Evolutionary conservation across 1,139 yeast species (phyloP), one percentile per base, ranked within the genome.

Genomic region (Suhomyces chickasaworum): DNA sequence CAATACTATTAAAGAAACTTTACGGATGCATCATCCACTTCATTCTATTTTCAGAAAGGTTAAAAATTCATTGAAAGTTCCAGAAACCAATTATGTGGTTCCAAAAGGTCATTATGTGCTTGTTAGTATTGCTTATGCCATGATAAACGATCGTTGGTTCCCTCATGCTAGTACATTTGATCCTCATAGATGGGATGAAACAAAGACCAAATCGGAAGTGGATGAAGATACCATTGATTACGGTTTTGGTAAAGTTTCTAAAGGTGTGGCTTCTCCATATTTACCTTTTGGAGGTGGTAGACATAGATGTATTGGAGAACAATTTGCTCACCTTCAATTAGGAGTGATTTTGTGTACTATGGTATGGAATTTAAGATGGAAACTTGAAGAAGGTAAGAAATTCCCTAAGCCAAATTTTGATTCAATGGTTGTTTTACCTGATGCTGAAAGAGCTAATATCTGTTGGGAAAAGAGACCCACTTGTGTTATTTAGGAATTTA

Each of bases 211-310:
- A 16, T 3, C n/a, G 2, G 47, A 46, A 20, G 60, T 56, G 4
- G 21, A 44, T 18, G 61, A 58, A 8, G 71, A 69, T 9, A 77
- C 86, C 44, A 82, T 91, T 42, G 98, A 93, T 68, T 91, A 90
- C 64, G 98, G 98, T 12, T 91, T 91, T 60, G 98, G 98, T 62
- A 87, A 89, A 51, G 89, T 93, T 53, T 83, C 96, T 40, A 93
- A 91, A 70, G 98, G 98, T 68, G 98, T 93, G 34, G 74, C 88
- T 20, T 89, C 97, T 41, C 97, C 98, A 45, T 93, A 89, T 69
- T 80, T 93, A 65, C 99, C 99, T 43, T 93, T 93, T 64, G 98
- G 99, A 57, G 99, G 97, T 65, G 99, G 99, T 55, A 87, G 99
- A 78, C 99, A 93, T 68, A 85, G 99, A 73, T 93, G 99, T 73